These are phyloP conservation scores for Aspergillus nanangensis DNA, from an alignment of 495 filamentous ascomycete species.

Conservation along the genomic window DNA sequence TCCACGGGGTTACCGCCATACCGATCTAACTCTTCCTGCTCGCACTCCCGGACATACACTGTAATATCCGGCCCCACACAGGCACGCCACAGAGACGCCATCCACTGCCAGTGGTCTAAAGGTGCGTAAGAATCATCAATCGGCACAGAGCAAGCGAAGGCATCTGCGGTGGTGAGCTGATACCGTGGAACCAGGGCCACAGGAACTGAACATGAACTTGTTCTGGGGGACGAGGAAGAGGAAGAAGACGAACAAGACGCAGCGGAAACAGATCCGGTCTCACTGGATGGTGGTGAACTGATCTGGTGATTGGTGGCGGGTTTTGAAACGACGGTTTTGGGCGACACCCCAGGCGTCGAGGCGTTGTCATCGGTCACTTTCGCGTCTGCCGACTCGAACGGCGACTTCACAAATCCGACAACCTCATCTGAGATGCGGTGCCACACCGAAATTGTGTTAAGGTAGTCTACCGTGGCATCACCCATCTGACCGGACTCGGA, in stretches of 20 bases:
- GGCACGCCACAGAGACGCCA: slow-evolving; percentile 89
- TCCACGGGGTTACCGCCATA: slow-evolving; percentile 44
- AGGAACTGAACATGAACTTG: slow-evolving; percentile 35
- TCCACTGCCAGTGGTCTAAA: slow-evolving; percentile 97
- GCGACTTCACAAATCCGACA: slow-evolving; percentile 53
- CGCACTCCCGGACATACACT: slow-evolving; percentile 50
- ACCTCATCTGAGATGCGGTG: slow-evolving; percentile 66
- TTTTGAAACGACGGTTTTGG: slow-evolving; percentile 31
- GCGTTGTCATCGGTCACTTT: slow-evolving; percentile 16
- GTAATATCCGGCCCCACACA: slow-evolving; percentile 85
- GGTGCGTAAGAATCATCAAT: slow-evolving; percentile 75
- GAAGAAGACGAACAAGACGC: too few relatives aligned
- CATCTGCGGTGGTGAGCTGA: slow-evolving; percentile 70
- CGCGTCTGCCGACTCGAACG: slow-evolving; percentile 10
- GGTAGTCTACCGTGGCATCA: slow-evolving; percentile 56
- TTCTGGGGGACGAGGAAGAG: slow-evolving; percentile 22
- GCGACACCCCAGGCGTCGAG: slow-evolving; percentile 22
- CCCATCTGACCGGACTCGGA: slow-evolving; percentile 29
- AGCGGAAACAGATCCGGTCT: slow-evolving; percentile 24
- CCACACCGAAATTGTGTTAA: slow-evolving; percentile 68
- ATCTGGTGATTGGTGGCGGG: slow-evolving; percentile 25
- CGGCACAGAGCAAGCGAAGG: slow-evolving; percentile 65
- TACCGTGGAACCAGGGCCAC: slow-evolving; percentile 74
- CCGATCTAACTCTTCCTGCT: slow-evolving; percentile 43
- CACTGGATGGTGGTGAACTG: slow-evolving; percentile 26